These are phyloP conservation scores for Paramecium sexaurelia DNA, from an alignment of 73 alveolate genomes.

Conservation along the genomic window DNA sequence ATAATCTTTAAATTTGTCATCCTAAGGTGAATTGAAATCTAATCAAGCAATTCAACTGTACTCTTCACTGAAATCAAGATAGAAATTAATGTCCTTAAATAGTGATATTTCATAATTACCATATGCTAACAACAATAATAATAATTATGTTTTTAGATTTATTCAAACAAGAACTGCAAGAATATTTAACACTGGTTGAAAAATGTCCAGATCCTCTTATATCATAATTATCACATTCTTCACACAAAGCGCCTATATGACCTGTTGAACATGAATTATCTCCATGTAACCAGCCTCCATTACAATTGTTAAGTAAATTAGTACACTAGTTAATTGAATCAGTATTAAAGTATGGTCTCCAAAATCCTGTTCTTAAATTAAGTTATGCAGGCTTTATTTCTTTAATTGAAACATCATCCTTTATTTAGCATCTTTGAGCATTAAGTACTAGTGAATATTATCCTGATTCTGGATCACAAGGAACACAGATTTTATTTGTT, in stretches of 20 bases:
- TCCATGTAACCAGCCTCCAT: not conserved
- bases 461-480: not conserved
- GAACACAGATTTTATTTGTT: not conserved
- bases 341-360: not conserved
- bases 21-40: not conserved
- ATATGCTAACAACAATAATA: not conserved
- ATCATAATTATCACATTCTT: not conserved
- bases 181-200: not conserved
- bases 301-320: not conserved
- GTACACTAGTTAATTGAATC: not conserved
- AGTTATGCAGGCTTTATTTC: not conserved
- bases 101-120: not conserved
- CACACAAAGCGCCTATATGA: conserved; percentile 6
- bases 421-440: not conserved
- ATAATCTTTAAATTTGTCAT: not conserved
- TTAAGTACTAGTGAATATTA: not conserved
- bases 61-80: not conserved
- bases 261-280: not conserved
- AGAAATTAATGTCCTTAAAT: not conserved
- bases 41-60: not conserved
- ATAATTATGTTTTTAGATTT: not conserved
- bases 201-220: not conserved
- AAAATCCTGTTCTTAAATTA: not conserved
- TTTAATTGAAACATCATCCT: not conserved
- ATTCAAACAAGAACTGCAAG: not conserved